A percentile compares a stretch with the other conserved stretches of the same genome.
phyloP scores from a whole-genome alignment of 495 filamentous ascomycete genomes.

The Penicillium steckii region DNA sequence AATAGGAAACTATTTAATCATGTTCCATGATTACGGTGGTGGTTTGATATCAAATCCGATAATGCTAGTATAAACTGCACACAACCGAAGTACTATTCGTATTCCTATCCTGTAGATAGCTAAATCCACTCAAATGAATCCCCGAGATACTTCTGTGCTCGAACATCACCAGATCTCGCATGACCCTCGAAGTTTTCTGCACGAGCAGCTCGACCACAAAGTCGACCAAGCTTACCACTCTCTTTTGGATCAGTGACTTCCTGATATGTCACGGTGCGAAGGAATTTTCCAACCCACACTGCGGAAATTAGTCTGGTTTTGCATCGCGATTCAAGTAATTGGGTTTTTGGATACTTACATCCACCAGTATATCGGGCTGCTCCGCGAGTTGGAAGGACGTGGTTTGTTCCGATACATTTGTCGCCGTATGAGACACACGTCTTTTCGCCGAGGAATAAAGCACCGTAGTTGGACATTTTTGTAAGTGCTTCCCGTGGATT shows the following conservation, averaged over 20 bases:
- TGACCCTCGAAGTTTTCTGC: slow-evolving; percentile 56
- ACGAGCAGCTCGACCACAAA: slow-evolving; percentile 50
- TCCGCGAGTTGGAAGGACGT: slow-evolving; percentile 50
- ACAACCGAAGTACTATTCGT: too few relatives aligned
- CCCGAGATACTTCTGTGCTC: slow-evolving; percentile 41
- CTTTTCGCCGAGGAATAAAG: slow-evolving; percentile 52
- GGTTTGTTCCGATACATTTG: slow-evolving; percentile 56
- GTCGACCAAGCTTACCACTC: slow-evolving; percentile 48
- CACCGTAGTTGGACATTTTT: slow-evolving; percentile 53
- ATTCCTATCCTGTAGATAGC: not conserved
- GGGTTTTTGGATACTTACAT: not conserved
- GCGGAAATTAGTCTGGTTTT: too few relatives aligned
- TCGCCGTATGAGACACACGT: slow-evolving; percentile 55
- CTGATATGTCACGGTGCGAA: slow-evolving; percentile 53
- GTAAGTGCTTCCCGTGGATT: slow-evolving; percentile 46
- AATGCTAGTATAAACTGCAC: too few relatives aligned
- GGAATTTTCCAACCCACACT: slow-evolving; percentile 53
- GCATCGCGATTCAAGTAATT: too few relatives aligned
- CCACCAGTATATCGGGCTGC: slow-evolving; percentile 50
- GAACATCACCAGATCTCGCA: slow-evolving; percentile 47
- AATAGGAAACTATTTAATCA: too few relatives aligned
- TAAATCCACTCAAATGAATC: slow-evolving; percentile 45
- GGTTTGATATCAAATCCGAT: too few relatives aligned
- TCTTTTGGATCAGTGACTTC: slow-evolving; percentile 44
- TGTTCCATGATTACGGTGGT: too few relatives aligned